Evolutionary conservation across 2,329 filamentous ascomycete genomes (phyloP), one percentile per base, ranked within the genome.

Genomic region (Xylaria sp.): DNA sequence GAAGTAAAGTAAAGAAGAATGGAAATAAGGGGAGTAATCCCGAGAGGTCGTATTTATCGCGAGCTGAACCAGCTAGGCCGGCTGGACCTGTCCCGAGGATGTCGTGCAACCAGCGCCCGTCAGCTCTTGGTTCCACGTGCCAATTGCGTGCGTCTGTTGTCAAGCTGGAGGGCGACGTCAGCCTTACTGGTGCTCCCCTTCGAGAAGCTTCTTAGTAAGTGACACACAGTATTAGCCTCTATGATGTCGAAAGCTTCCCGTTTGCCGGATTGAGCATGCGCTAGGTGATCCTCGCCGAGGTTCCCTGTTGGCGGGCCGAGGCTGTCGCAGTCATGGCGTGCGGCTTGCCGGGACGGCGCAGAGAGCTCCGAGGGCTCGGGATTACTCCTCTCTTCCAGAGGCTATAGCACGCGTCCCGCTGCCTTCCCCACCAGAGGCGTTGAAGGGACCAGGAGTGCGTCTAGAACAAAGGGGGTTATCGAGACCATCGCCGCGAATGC

Each of bases 61-160:
- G 16, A 34, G 4, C 4, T 34, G 11, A n/a, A 13, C 9, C 9
- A 34, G 16, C 4, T 18, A 48, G 39, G 39, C 46, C n/a, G n/a
- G n/a, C n/a, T n/a, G n/a, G n/a, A n/a, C n/a, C n/a, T n/a, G 39
- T 49, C 43, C 48, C 19, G 18, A 26, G 46, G 46, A 50, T 45
- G 56, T 39, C 44, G 52, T 54, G 45, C 42, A 39, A 52, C 52
- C 44, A 53, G 55, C 44, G 44, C n/a, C n/a, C 44, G 58, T 60
- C 55, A 60, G 58, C 55, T 17, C 52, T 21, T 44, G 49, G 49
- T 40, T 34, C 41, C 43, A 46, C 47, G 46, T 37, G 47, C 41
- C 52, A 60, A 56, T 56, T 41, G 48, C 44, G 48, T 41, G 48
- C 44, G 48, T 53, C 24, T 39, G 45, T 18, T n/a, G 29, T n/a